A percentile compares a stretch with the other conserved stretches of the same genome.
phyloP scores from a whole-genome alignment of 2,329 filamentous ascomycete species.

The Trichoderma aggressivum region DNA sequence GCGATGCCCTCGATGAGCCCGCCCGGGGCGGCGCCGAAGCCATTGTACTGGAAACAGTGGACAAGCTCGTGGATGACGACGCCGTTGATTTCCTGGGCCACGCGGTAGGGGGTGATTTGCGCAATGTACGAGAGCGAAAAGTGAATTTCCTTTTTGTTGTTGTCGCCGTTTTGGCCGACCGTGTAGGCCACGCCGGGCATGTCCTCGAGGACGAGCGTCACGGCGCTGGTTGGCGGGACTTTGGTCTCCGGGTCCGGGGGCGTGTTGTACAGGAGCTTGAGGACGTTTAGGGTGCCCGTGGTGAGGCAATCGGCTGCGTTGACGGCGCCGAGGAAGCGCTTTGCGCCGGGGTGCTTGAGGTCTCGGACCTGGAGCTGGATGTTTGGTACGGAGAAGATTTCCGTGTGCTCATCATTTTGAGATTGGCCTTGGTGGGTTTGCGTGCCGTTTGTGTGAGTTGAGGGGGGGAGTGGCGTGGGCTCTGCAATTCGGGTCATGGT shows the following conservation, averaged over 20 bases:
- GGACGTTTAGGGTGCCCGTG: slow-evolving; percentile 63
- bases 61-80: slow-evolving; percentile 91
- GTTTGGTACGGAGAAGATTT: slow-evolving; percentile 47
- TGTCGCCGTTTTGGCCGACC: slow-evolving; percentile 71
- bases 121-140: slow-evolving; percentile 74
- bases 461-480: background rate
- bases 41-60: slow-evolving; percentile 88
- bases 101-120: slow-evolving; percentile 42
- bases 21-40: slow-evolving; percentile 57
- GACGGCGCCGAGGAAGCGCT: slow-evolving; percentile 64
- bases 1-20: slow-evolving; percentile 89
- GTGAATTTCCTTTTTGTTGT: slow-evolving; percentile 91
- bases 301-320: slow-evolving; percentile 61
- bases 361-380: slow-evolving; percentile 60
- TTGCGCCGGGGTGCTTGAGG: slow-evolving; percentile 56
- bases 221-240: slow-evolving; percentile 68
- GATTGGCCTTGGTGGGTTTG: background rate
- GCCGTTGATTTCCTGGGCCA: slow-evolving; percentile 66
- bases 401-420: background rate
- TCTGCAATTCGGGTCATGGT: background rate
- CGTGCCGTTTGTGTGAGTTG: background rate
- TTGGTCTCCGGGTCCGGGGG: slow-evolving; percentile 40
- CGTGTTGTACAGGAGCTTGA: slow-evolving; percentile 66
- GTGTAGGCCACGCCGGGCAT: slow-evolving; percentile 91
- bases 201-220: slow-evolving; percentile 75